Percentiles rank a stretch among this genome's conserved stretches.
Evolutionary conservation across 345 rosid genomes (phyloP).

Genomic region (Populus simonii): DNA sequence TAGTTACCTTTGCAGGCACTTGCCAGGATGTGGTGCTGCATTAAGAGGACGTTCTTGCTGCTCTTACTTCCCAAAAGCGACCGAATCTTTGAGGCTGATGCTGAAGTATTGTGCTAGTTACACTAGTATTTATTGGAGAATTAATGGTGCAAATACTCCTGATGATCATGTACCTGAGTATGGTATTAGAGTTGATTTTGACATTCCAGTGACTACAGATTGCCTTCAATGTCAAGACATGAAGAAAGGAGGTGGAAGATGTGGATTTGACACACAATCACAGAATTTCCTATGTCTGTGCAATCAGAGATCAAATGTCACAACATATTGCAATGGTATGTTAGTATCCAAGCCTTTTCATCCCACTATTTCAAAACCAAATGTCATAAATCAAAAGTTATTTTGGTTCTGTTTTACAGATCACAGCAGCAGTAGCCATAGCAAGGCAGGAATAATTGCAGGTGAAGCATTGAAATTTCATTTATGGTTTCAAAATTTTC

Average conservation of each 20-base stretch:
- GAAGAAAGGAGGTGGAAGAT: constrained; percentile 65
- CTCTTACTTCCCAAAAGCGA: constrained; percentile 76
- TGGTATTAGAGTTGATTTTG: constrained; percentile 75
- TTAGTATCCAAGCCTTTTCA: background rate
- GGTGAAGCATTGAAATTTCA: constrained; percentile 23
- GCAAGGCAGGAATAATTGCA: constrained; percentile 49
- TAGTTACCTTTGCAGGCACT: constrained; percentile 81
- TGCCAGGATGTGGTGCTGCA: constrained; percentile 64
- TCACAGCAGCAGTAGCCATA: constrained; percentile 31
- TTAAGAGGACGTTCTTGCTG: constrained; percentile 63
- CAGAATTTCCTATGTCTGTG: constrained; percentile 69
- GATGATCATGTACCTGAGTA: constrained; percentile 78
- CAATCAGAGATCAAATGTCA: constrained; percentile 45
- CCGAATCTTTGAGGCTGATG: constrained; percentile 83
- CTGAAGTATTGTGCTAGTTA: constrained; percentile 73
- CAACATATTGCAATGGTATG: constrained; percentile 68
- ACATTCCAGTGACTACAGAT: constrained; percentile 66
- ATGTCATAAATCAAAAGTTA: background rate
- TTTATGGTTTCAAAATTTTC: background rate
- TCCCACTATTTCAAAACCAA: background rate
- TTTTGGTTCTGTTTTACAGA: constrained; percentile 29
- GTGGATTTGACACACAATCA: constrained; percentile 63
- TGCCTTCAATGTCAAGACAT: constrained; percentile 87
- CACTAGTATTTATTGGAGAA: constrained; percentile 85
- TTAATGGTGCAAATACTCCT: constrained; percentile 38